Conservation (phyloP, 148 eudicot genomes). For the Talinum fruticosum region DNA sequence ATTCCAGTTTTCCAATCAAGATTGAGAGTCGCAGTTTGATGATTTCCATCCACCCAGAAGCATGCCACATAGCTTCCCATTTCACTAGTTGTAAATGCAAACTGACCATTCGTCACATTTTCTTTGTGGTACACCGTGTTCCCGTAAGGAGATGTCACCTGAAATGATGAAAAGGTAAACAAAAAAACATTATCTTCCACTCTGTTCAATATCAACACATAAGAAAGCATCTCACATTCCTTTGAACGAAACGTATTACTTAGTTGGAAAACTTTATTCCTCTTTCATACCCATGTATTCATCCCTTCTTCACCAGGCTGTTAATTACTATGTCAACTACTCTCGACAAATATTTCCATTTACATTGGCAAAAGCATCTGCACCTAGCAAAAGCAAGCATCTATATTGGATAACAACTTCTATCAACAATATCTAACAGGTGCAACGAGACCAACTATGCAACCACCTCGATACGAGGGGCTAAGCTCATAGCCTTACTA, state of each 20-base stretch:
- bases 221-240: neutral
- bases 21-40: constrained; percentile 45
- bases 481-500: neutral
- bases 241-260: neutral
- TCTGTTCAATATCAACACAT: neutral
- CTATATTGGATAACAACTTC: neutral
- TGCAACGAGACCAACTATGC: neutral
- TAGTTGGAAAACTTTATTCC: neutral
- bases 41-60: constrained; percentile 51
- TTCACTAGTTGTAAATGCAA: constrained; percentile 66
- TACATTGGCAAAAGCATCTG: neutral
- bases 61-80: constrained; percentile 63
- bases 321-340: neutral
- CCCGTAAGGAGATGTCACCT: constrained; percentile 67
- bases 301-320: neutral
- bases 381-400: neutral
- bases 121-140: constrained; percentile 52
- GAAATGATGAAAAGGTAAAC: neutral
- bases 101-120: constrained; percentile 63
- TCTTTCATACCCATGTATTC: neutral
- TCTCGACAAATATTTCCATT: neutral
- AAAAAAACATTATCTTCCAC: neutral
- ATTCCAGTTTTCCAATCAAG: constrained; percentile 75
- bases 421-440: neutral
- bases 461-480: neutral